These are phyloP conservation scores for Hondaea fermentalgiana DNA, from an alignment of 108 stramenopile genomes.

Conservation along the genomic window DNA sequence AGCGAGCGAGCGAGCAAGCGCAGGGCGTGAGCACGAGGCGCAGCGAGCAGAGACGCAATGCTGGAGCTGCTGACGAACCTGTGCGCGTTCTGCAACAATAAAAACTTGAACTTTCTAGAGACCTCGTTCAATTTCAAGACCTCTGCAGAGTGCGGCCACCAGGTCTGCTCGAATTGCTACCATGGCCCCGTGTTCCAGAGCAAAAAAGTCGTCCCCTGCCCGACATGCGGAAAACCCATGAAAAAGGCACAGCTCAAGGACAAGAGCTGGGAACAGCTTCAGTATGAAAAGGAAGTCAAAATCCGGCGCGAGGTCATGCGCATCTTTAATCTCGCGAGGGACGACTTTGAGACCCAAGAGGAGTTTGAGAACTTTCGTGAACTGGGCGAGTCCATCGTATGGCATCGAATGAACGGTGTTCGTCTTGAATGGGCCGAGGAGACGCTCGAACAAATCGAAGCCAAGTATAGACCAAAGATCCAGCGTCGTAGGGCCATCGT, in stretches of 20 bases:
- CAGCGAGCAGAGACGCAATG: neutral
- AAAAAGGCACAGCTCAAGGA: conserved; percentile 7
- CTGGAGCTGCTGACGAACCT: neutral
- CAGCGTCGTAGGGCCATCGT: neutral
- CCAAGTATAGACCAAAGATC: neutral
- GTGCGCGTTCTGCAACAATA: neutral
- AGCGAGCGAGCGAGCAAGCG: neutral
- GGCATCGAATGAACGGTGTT: neutral
- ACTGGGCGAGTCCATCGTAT: neutral
- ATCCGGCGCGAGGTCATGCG: neutral
- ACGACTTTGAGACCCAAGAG: neutral
- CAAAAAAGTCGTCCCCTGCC: neutral
- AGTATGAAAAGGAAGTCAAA: neutral
- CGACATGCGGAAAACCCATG: neutral
- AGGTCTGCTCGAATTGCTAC: neutral
- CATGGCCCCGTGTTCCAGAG: neutral
- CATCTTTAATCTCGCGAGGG: neutral
- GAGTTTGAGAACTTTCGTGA: neutral
- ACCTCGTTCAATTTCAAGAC: conserved; percentile 1
- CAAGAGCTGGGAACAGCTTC: neutral
- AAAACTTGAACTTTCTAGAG: conserved; percentile 6
- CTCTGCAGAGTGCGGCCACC: neutral
- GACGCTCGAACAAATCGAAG: neutral
- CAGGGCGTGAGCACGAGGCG: neutral
- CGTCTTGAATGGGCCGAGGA: neutral